phyloP scores from a whole-genome alignment of 75 land plant genomes.

The Gnetum montanum region DNA sequence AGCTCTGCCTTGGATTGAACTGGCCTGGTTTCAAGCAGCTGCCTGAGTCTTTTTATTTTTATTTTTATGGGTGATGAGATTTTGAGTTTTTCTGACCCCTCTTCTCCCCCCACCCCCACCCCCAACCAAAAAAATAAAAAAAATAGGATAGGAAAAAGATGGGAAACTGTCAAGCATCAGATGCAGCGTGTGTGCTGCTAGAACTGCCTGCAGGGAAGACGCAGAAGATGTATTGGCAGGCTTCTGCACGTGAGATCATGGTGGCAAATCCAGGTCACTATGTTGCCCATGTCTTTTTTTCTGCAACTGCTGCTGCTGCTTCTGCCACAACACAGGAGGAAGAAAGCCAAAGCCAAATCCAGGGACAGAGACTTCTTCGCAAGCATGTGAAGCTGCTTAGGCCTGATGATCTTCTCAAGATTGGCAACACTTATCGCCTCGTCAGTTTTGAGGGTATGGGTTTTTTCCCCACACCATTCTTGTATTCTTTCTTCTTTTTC shows the following conservation, averaged over 20 bases:
- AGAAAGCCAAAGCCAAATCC: background rate
- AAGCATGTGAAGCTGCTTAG: constrained; percentile 66
- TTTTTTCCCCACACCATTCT: too few species aligned
- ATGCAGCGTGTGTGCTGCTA: constrained; percentile 47
- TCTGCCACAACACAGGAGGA: background rate
- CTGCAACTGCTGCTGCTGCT: constrained; percentile 7
- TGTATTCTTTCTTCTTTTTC: background rate
- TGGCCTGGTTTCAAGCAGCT: too few species aligned
- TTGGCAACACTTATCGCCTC: constrained; percentile 69
- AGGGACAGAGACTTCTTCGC: constrained; percentile 15
- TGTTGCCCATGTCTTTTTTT: constrained; percentile 36
- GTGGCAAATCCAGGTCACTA: constrained; percentile 70
- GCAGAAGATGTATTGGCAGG: constrained; percentile 62
- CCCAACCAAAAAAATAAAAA: too few species aligned
- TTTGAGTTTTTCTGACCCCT: too few species aligned
- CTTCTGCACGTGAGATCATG: constrained; percentile 64
- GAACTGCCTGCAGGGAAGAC: constrained; percentile 44
- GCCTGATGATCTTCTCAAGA: constrained; percentile 48
- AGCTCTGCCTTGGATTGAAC: too few species aligned
- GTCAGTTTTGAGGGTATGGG: constrained; percentile 77
- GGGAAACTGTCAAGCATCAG: constrained; percentile 79
- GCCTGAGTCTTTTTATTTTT: too few species aligned
- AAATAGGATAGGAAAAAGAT: constrained; percentile 11
- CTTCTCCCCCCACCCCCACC: too few species aligned
- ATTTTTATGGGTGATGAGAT: too few species aligned